A percentile compares a stretch with the other conserved stretches of the same genome.
These are phyloP conservation scores for Colletotrichum sp. DNA, from an alignment of 2,329 filamentous ascomycete species.

Conservation along the genomic window DNA sequence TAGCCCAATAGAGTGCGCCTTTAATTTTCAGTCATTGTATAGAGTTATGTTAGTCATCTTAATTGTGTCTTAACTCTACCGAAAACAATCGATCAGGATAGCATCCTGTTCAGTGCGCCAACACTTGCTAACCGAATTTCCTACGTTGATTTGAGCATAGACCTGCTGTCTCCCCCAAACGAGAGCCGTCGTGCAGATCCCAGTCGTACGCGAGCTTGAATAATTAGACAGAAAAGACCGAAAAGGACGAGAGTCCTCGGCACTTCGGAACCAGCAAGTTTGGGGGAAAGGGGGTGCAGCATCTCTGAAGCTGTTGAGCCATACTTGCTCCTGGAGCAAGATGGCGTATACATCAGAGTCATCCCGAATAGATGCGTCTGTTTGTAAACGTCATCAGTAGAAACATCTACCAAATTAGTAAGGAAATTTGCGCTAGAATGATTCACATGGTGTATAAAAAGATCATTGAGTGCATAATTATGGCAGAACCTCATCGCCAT, in stretches of 20 bases:
- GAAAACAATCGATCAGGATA: fast-evolving
- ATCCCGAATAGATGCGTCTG: no score
- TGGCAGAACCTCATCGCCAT: no score
- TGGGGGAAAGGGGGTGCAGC: not conserved
- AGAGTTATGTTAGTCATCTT: fast-evolving
- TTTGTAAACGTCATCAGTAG: no score
- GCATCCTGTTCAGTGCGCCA: not conserved
- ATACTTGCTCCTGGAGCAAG: not conserved
- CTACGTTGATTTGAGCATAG: not conserved
- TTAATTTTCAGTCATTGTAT: not conserved
- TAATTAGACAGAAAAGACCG: not conserved
- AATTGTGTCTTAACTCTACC: fast-evolving
- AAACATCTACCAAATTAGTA: no score
- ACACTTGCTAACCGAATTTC: not conserved
- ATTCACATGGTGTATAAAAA: no score
- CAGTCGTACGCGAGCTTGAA: not conserved
- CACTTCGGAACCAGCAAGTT: fast-evolving
- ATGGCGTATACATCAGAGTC: not conserved
- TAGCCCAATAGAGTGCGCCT: not conserved
- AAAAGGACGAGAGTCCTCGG: not conserved
- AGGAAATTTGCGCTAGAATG: no score
- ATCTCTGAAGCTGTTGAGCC: not conserved
- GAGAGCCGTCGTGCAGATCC: not conserved
- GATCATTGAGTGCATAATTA: no score
- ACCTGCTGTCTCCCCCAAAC: not conserved